A percentile compares a stretch with the other conserved stretches of the same genome.
Evolutionary conservation across 331 rosid species (phyloP).

Genomic region (Malus hybrid): DNA sequence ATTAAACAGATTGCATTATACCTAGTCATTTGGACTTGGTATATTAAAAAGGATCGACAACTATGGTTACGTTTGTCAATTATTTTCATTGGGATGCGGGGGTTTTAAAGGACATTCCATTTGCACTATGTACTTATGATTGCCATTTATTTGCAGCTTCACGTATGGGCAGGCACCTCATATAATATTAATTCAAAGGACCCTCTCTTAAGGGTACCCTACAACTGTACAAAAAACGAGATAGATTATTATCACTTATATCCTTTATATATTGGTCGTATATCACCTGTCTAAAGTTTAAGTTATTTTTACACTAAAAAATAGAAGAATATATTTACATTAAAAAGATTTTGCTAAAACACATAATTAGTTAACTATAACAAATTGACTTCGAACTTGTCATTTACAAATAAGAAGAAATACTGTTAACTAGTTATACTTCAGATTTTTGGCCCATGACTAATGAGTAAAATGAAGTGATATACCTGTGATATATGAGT

Average conservation of each 20-base stretch:
- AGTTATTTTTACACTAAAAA: no score
- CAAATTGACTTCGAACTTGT: no score
- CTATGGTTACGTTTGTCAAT: conserved; percentile 16
- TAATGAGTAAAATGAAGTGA: no score
- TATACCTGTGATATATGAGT: neutral
- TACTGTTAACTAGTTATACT: no score
- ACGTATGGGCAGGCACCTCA: conserved; percentile 6
- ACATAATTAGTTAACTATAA: neutral
- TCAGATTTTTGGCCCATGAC: no score
- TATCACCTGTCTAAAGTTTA: neutral
- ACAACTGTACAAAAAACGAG: neutral
- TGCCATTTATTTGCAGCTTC: conserved; percentile 5
- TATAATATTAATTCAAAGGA: neutral
- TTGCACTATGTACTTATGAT: conserved; percentile 22
- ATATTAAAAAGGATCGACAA: neutral
- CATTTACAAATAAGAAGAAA: no score
- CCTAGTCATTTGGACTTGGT: neutral
- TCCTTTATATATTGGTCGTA: neutral
- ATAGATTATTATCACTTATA: neutral
- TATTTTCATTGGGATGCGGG: conserved; percentile 17
- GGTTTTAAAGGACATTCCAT: conserved; percentile 25
- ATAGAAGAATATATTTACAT: no score
- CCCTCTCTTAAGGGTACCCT: neutral
- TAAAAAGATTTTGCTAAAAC: neutral
- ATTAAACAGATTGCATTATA: conserved; percentile 11